phyloP scores from a whole-genome alignment of 2,329 filamentous ascomycete species.

The Colletotrichum zoysiae region DNA sequence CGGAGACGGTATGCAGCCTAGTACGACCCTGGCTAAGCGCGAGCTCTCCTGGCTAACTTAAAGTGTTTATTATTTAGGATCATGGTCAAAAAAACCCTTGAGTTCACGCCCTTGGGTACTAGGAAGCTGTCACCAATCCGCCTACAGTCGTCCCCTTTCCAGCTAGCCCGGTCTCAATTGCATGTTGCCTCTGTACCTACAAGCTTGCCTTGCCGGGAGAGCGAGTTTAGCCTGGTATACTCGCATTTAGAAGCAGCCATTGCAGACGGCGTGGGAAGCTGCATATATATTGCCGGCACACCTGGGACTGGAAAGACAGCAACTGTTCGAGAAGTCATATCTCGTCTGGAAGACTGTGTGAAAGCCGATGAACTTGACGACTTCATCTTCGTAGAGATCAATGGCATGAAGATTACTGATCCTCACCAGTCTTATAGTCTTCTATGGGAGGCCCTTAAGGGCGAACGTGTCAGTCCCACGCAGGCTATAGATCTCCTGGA shows the following conservation, averaged over 20 bases:
- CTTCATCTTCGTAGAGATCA: conserved; percentile 99
- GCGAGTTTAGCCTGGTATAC: conserved; percentile 92
- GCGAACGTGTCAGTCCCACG: conserved; percentile 89
- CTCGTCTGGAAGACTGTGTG: conserved; percentile 89
- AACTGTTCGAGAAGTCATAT: conserved; percentile 94
- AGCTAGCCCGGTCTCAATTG: conserved; percentile 86
- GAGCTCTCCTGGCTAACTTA: background rate
- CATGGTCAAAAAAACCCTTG: conserved; percentile 86
- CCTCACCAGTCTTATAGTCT: conserved; percentile 96
- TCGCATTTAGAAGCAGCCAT: conserved; percentile 95
- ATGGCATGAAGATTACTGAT: conserved; percentile 99
- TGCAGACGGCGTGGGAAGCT: conserved; percentile 90
- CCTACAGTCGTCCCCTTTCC: conserved; percentile 87
- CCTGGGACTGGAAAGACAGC: conserved; percentile 98
- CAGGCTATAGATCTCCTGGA: conserved; percentile 93
- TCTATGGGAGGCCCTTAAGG: conserved; percentile 95
- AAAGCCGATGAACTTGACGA: conserved; percentile 93
- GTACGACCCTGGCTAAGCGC: background rate
- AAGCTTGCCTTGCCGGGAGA: conserved; percentile 90
- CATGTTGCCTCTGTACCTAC: conserved; percentile 95
- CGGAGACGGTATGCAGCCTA: conserved; percentile 59
- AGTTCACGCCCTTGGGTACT: conserved; percentile 95
- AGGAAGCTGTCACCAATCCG: conserved; percentile 82
- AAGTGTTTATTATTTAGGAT: conserved; percentile 57
- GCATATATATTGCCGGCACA: conserved; percentile 99